phyloP scores from a whole-genome alignment of 73 alveolate genomes.

The Chromera velia region DNA sequence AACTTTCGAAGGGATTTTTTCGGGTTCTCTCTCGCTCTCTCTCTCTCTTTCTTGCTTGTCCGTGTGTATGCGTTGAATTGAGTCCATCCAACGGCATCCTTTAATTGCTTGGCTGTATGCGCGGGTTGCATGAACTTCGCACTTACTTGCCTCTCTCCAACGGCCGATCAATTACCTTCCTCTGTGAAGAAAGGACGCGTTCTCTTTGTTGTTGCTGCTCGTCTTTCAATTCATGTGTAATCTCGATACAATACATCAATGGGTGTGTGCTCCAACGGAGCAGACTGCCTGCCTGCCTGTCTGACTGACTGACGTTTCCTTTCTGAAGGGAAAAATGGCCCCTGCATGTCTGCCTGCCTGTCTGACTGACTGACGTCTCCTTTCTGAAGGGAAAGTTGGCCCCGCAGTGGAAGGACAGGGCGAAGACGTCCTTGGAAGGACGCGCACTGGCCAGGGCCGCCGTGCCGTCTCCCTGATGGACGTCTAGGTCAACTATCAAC shows the following conservation, averaged over 20 bases:
- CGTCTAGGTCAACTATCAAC: slow-evolving; percentile 23
- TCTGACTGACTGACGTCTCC: neutral
- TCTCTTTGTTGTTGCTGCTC: too few relatives aligned
- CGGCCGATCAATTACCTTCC: too few relatives aligned
- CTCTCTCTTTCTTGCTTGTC: too few relatives aligned
- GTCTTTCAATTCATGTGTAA: too few relatives aligned
- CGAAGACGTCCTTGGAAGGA: slow-evolving; percentile 21
- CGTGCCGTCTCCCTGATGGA: slow-evolving; percentile 44
- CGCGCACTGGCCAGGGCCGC: slow-evolving; percentile 16
- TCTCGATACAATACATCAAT: neutral
- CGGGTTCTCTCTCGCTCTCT: too few relatives aligned
- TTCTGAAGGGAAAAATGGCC: neutral
- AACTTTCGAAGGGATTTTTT: too few relatives aligned
- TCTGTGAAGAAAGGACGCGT: too few relatives aligned
- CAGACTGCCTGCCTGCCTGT: neutral
- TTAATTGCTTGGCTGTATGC: too few relatives aligned
- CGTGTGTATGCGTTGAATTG: too few relatives aligned
- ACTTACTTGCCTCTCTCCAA: too few relatives aligned
- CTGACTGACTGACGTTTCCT: neutral
- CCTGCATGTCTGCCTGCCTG: neutral
- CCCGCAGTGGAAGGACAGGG: slow-evolving; percentile 18
- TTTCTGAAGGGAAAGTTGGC: neutral
- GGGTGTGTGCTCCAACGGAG: neutral
- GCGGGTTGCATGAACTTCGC: too few relatives aligned
- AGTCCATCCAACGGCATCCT: too few relatives aligned